Percentiles rank a stretch among this genome's conserved stretches.
These are phyloP conservation scores for Fusarium papillatum DNA, from an alignment of 2,329 filamentous ascomycete species.

Conservation along the genomic window DNA sequence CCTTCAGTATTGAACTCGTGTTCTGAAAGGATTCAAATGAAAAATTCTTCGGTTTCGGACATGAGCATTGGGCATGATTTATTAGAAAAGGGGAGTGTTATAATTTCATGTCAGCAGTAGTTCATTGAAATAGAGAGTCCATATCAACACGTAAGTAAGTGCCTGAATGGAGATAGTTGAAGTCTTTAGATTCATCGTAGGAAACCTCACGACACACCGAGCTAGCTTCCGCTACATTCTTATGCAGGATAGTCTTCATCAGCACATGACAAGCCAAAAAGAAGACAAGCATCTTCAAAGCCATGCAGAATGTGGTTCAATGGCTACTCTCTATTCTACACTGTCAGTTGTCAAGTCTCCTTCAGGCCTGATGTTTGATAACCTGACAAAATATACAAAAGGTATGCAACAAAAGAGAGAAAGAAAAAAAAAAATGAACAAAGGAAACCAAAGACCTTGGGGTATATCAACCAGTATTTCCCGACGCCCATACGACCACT, in stretches of 20 bases:
- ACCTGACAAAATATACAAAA: neutral
- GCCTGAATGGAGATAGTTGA: neutral
- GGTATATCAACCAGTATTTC: conserved; percentile 37
- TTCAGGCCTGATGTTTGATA: neutral
- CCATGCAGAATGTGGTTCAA: neutral
- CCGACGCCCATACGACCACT: conserved; percentile 20
- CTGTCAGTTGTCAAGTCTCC: neutral
- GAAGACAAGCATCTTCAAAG: neutral
- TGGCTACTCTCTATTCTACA: neutral
- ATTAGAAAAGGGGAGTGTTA: no score
- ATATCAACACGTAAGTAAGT: neutral
- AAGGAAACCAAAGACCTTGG: conserved; percentile 13
- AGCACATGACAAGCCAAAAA: neutral
- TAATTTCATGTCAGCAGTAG: no score
- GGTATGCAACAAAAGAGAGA: conserved; percentile 3
- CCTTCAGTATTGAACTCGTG: no score
- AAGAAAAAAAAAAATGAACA: conserved; percentile 21
- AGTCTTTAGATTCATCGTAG: neutral
- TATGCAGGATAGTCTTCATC: neutral
- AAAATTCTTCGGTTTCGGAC: no score
- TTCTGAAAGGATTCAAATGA: no score
- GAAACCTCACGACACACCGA: neutral
- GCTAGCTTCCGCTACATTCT: neutral
- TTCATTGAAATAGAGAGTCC: no score
- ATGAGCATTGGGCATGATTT: no score